Evolutionary conservation across 2,329 filamentous ascomycete species (phyloP), one percentile per base, ranked within the genome.

Genomic region (Colletotrichum musicola): DNA sequence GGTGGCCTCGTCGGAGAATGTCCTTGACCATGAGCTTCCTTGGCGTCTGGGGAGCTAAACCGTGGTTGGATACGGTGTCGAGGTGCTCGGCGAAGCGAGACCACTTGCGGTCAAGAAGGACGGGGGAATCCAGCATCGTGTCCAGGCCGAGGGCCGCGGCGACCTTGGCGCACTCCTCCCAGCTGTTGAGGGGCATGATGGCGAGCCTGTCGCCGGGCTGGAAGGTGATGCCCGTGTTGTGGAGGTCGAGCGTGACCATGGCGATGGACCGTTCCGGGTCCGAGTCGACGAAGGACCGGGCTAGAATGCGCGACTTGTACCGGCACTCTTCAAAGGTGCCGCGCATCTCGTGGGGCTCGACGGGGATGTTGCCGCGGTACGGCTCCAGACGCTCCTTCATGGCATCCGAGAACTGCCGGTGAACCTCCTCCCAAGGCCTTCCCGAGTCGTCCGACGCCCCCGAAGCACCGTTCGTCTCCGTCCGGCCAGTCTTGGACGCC

Each of bases 311-410:
- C 0, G 83, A 81, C 54, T 79, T 78, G 71, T 87, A 87, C 1
- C 85, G 81, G 69, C 85, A 86, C 72, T 88, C 86, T 51, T 85
- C 84, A 68, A 87, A 88, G 0, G 82, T 85, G 0, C 85, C 86
- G 6, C 85, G 81, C 82, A 87, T 87, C 63, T 87, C 77, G 60
- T 87, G 82, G 0, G 85, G 85, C 62, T 88, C 85, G 7, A 84
- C 75, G 4, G 81, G 73, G 27, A 85, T 77, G 22, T 79, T 77
- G 0, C 84, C 84, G 1, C 85, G 79, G 66, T 80, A 86, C 3
- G 83, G 83, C 70, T 85, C 83, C 4, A 86, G 79, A 4, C 84
- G 80, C 72, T 87, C 85, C 73, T 86, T 86, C 84, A 86, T 86
- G 3, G 84, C 79, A 60, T 85, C 84, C 0, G 84, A 86, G 74